Evolutionary conservation across 169 alveolate species (phyloP).

Genomic region (Perkinsus olseni): DNA sequence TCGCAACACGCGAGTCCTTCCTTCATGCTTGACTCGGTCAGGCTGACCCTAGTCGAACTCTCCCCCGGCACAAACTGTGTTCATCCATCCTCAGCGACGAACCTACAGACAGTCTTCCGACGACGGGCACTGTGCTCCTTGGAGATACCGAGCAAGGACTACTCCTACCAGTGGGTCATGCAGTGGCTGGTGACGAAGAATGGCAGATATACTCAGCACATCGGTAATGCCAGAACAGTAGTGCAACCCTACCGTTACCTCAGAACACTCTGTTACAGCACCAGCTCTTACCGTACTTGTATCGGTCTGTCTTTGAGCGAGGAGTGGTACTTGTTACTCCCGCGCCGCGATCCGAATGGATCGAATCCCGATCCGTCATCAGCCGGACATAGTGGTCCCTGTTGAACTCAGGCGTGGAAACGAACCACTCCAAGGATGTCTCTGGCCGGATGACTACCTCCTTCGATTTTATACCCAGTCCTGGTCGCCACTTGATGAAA

Average conservation of each 20-base stretch:
- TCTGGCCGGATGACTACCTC: constrained; percentile 23
- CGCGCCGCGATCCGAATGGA: background rate
- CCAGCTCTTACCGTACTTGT: too few species aligned
- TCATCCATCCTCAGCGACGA: constrained; percentile 15
- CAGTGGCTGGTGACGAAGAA: constrained; percentile 52
- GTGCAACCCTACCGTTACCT: too few species aligned
- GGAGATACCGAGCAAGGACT: constrained; percentile 51
- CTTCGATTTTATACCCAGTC: constrained; percentile 34
- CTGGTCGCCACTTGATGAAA: constrained; percentile 6
- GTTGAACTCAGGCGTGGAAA: constrained; percentile 28
- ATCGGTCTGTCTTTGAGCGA: too few species aligned
- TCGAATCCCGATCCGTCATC: background rate
- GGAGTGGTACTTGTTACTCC: too few species aligned
- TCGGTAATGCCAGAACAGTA: constrained; percentile 15
- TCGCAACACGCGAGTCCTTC: too few species aligned
- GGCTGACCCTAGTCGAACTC: too few species aligned
- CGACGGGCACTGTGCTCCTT: constrained; percentile 30
- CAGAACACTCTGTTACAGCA: too few species aligned
- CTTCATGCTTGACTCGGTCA: too few species aligned
- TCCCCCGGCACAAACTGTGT: too few species aligned
- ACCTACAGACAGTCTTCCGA: constrained; percentile 22
- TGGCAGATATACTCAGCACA: constrained; percentile 16
- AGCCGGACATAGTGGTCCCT: constrained; percentile 17
- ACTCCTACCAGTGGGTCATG: constrained; percentile 50
- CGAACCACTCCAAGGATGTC: constrained; percentile 22